These are phyloP conservation scores for Cylindrodendrum hubeiense DNA, from an alignment of 2,329 filamentous ascomycete species.

Conservation along the genomic window DNA sequence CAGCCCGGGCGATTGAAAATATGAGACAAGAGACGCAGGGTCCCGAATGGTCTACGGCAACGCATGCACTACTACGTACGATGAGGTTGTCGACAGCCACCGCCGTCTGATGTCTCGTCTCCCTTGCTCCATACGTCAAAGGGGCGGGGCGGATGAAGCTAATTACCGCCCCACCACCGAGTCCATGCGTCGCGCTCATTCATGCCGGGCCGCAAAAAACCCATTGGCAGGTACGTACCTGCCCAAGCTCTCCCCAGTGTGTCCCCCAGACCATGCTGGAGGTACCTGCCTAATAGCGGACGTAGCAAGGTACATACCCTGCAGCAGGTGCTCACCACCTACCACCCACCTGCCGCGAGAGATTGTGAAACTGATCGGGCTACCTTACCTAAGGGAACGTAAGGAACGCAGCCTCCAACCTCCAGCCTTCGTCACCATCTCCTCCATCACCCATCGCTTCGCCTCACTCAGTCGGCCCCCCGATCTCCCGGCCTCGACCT, in stretches of 20 bases:
- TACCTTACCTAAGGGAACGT: constrained; percentile 20
- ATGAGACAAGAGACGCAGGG: neutral
- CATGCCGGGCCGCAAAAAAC: neutral
- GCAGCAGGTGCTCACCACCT: constrained; percentile 10
- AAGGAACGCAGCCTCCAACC: constrained; percentile 18
- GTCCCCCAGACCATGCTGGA: neutral
- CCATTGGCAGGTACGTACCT: constrained; percentile 11
- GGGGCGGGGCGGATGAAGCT: constrained; percentile 13
- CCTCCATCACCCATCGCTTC: constrained; percentile 12
- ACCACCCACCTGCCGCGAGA: constrained; percentile 9
- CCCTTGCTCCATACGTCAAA: constrained; percentile 26
- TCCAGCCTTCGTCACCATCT: constrained; percentile 20
- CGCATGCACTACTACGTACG: neutral
- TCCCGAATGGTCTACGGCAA: neutral
- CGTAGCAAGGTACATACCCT: neutral
- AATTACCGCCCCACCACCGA: constrained; percentile 19
- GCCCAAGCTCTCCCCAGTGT: neutral
- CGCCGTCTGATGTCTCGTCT: constrained; percentile 13
- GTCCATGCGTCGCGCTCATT: neutral
- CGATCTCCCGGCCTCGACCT: constrained; percentile 1
- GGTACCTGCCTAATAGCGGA: neutral
- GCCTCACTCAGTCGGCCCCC: constrained; percentile 1
- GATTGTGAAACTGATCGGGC: constrained; percentile 21
- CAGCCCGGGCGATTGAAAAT: neutral
- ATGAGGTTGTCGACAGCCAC: neutral